A percentile compares a stretch with the other conserved stretches of the same genome.
Evolutionary conservation across 2,329 filamentous ascomycete genomes (phyloP).

Genomic region (Paramyrothecium roridum): DNA sequence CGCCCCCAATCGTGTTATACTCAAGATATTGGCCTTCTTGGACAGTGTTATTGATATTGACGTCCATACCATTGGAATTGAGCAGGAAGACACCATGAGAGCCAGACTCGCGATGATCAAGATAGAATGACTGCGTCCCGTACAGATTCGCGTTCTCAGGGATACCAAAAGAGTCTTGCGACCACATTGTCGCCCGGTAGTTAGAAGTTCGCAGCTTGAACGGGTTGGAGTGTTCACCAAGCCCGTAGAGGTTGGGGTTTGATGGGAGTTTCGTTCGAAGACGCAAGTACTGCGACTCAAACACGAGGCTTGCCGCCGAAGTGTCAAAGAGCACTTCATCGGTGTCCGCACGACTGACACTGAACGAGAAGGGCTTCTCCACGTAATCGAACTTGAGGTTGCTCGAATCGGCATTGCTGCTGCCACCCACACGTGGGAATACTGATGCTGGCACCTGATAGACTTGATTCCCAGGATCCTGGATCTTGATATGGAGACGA

Average conservation of each 20-base stretch:
- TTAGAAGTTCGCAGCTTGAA: conserved; percentile 66
- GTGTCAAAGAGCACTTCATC: conserved; percentile 66
- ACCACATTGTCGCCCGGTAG: conserved; percentile 62
- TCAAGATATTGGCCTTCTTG: conserved; percentile 67
- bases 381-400: conserved; percentile 45
- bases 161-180: conserved; percentile 56
- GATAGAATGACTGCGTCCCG: conserved; percentile 72
- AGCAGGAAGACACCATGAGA: conserved; percentile 69
- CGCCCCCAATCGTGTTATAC: conserved; percentile 77
- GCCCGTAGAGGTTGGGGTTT: conserved; percentile 70
- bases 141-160: conserved; percentile 60
- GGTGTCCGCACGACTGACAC: conserved; percentile 40
- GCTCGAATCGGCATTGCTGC: conserved; percentile 20
- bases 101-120: conserved; percentile 61
- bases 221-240: conserved; percentile 74
- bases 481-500: conserved; percentile 68
- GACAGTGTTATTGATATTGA: conserved; percentile 62
- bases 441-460: conserved; percentile 73
- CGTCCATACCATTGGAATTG: conserved; percentile 74
- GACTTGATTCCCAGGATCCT: conserved; percentile 65
- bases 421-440: conserved; percentile 48
- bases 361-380: conserved; percentile 63
- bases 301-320: conserved; percentile 62
- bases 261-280: conserved; percentile 68
- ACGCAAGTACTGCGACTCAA: conserved; percentile 74